Base-by-base conservation (phyloP, 2,329 filamentous ascomycete species). In the Lachnellula cervina region DNA sequence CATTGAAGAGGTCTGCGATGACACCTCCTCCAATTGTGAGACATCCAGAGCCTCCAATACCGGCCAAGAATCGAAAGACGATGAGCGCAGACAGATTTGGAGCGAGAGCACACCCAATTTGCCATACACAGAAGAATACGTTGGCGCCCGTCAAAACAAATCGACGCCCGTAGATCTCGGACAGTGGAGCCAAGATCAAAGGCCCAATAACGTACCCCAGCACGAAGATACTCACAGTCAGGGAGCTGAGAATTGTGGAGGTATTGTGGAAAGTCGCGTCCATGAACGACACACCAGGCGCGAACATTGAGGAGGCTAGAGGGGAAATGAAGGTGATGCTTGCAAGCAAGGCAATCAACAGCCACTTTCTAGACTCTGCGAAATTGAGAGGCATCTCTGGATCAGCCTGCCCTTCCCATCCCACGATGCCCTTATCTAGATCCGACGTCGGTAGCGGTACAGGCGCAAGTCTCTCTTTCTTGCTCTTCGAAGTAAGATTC, bases 121-220 rank as follows among this genome's bases (percentile, higher is more conserved):
- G 81, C 73, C 83, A 87, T 1, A 80, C 66, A 55, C 82, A 77
- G 67, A 88, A 89, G 56, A 83, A 74, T 5, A 77, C 65, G 59
- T 84, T 88, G 55, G 82, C 80, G 2, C 65, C 68, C 21, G 79
- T 76, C 58, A 87, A 77, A 35, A 88, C 68, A 1, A 76, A 70
- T 3, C 81, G 70, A 3, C 86, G 77, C 1, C 86, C 85, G 64
- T 86, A 87, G 54, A 88, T 79, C 67, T 89, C 86, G 1, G 77
- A 82, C 45, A 85, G 63, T 0, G 82, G 82, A 32, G 81, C 79
- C 2, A 85, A 66, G 48, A 83, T 71, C 6, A 85, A 69, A 1
- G 82, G 82, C 0, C 82, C 82, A 21, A 84, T 69, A 17, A 75
- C 76, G 59, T 83, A 85, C 2, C 81, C 81, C 0, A 86, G 69